Conservation (phyloP, 2,329 filamentous ascomycete genomes). For the Cladosporium sp. region DNA sequence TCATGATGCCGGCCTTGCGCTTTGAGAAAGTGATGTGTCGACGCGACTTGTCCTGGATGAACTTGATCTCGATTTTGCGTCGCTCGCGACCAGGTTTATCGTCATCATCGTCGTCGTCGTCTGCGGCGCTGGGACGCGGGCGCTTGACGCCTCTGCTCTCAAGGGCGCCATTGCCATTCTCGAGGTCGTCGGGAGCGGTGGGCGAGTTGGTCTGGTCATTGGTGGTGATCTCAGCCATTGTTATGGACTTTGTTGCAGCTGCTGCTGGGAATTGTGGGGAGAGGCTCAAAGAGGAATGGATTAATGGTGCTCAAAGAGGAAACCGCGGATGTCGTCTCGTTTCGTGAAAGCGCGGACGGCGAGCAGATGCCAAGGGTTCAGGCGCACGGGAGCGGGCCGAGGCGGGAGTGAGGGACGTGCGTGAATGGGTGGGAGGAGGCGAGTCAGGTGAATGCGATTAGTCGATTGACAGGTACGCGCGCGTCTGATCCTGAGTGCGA, state of each 20-base stretch:
- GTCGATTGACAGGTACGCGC: background rate
- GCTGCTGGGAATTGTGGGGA: slow-evolving; percentile 1
- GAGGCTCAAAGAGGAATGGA: slow-evolving; percentile 10
- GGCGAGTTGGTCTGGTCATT: slow-evolving; percentile 54
- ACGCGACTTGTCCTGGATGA: slow-evolving; percentile 99
- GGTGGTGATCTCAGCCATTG: slow-evolving; percentile 52
- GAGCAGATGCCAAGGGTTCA: slow-evolving; percentile 10
- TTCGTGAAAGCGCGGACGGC: background rate
- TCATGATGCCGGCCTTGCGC: slow-evolving; percentile 99
- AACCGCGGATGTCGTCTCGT: slow-evolving; percentile 2
- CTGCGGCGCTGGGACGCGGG: slow-evolving; percentile 67
- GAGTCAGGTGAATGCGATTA: background rate
- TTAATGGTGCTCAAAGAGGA: slow-evolving; percentile 5
- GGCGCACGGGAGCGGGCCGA: background rate
- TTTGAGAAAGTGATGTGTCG: slow-evolving; percentile 99
- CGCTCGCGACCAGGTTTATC: slow-evolving; percentile 97
- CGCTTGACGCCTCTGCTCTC: slow-evolving; percentile 84
- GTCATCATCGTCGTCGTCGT: slow-evolving; percentile 91
- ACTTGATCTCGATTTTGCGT: slow-evolving; percentile 99
- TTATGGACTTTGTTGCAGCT: slow-evolving; percentile 28
- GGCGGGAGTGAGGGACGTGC: background rate
- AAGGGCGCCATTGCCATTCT: slow-evolving; percentile 67
- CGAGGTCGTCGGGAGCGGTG: slow-evolving; percentile 54
- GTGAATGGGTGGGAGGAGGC: background rate
- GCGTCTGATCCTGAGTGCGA: background rate